Evolutionary conservation across 352 stramenopile genomes (phyloP), one percentile per base, ranked within the genome.

Genomic region (Nannochloropsis limnetica): DNA sequence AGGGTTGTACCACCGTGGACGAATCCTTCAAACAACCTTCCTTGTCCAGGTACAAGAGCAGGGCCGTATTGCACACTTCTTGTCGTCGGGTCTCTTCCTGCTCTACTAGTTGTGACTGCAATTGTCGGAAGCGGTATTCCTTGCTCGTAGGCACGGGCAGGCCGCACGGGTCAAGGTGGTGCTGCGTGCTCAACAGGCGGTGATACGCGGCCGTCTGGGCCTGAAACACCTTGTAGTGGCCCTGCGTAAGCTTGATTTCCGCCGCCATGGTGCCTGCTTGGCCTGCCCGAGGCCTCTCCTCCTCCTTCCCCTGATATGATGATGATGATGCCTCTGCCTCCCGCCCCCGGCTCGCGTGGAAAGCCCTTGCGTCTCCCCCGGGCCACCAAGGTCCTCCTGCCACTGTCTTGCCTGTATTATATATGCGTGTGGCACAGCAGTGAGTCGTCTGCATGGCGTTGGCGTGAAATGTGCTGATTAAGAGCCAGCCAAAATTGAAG

Each of bases 21-120:
- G 25, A 74, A 20, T 74, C 20, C 61, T 31, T 74, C 61, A 74
- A 29, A 74, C 61, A 74, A 11, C 61, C 61, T 31, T 74, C 61
- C 61, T 74, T 74, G 20, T 74, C 61, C 15, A 74, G n/a, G 11
- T 29, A 22, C 2, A 20, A 74, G 25, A 74, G 61, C 61, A 74
- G 25, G 6, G 3, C 25, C 8, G 61, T 74, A 31, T 74, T 74
- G 61, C 3, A 74, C 8, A 20, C 25, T 5, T 74, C 11, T 74
- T 28, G n/a, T 74, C n/a, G 61, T 20, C n/a, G 14, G 1, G 61
- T 23, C n/a, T 74, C 54, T 69, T 69, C 61, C 25, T 29, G 61
- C 61, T 74, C 61, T 23, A 15, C 61, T 28, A 74, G 61, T 20
- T 74, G n/a, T 31, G 25, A 74, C n/a, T 74, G 9, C 25, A 74